phyloP scores from a whole-genome alignment of 257 asterid species.

The Lavandula angustifolia region DNA sequence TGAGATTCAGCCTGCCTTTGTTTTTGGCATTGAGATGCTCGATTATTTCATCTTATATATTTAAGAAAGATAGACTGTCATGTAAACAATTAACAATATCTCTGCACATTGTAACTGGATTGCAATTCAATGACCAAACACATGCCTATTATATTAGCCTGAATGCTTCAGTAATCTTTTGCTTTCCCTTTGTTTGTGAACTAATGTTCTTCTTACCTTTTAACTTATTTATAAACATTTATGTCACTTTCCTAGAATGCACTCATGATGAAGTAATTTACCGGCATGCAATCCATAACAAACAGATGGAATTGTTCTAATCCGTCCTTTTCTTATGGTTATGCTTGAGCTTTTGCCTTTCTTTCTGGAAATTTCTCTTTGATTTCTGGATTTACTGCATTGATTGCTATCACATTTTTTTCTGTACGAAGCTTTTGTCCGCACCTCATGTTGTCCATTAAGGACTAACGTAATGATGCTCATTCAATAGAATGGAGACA shows the following conservation, averaged over 20 bases:
- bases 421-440: neutral
- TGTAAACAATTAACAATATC: no score
- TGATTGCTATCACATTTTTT: neutral
- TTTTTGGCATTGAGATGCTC: no score
- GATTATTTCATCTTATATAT: neutral
- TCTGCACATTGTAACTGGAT: no score
- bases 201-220: no score
- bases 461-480: slow-evolving; percentile 24
- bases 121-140: no score
- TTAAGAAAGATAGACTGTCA: no score
- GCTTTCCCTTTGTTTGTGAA: no score
- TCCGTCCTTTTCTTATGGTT: neutral
- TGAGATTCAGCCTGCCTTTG: neutral
- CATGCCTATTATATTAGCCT: no score
- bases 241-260: neutral
- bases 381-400: neutral
- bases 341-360: no score
- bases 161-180: no score
- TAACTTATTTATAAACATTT: no score
- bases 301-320: neutral
- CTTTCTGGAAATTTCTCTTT: no score
- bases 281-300: neutral
- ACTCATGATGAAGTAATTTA: neutral
- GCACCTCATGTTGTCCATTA: slow-evolving; percentile 11
- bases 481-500: slow-evolving; percentile 75